Base-by-base conservation (phyloP, 2,329 filamentous ascomycete genomes). In the Claviceps fusiformis region DNA sequence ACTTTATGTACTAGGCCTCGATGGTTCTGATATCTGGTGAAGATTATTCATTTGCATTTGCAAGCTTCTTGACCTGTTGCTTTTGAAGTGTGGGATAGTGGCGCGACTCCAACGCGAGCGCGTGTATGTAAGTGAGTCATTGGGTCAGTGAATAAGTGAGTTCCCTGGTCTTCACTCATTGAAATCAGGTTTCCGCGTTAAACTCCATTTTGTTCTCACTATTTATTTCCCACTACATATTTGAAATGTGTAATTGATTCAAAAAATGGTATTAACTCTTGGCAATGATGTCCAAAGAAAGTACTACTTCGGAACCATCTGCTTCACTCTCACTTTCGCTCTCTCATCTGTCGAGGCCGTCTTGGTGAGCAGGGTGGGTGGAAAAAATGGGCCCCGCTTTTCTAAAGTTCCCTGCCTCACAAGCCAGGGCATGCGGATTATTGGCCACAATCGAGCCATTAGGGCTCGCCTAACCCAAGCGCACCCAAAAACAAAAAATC, bases 381-480 rank as follows among this genome's bases (percentile, higher is more conserved):
- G 53, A 55, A 51, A 11, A 37, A 17, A n/a, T 5, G 3, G 19
- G 58, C 15, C 54, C 60, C 58, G 55, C 58, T 48, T 47, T 50
- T 56, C n/a, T 35, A 9, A 44, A 29, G 37, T 37, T 27, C 41
- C 54, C 15, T 59, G 57, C 59, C 62, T 60, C 31, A 56, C 50
- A 55, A 52, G 51, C 59, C 58, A 63, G 59, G 57, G 58, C 57
- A 61, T 39, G 49, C 31, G n/a, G 55, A 39, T 56, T 48, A 56
- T 55, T 54, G 55, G 52, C 55, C 57, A 60, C 59, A 59, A 56
- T 57, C 50, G 50, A 43, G 29, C 27, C 53, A 61, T 67, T 67
- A 67, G 65, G 65, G 65, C 65, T 67, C 64, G 63, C 59, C 61
- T 63, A 67, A 64, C 62, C 63, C 59, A 56, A 60, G 57, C 62